A percentile compares a stretch with the other conserved stretches of the same genome.
Evolutionary conservation across 2,329 filamentous ascomycete species (phyloP).

Genomic region (Xylariomycetidae sp.): DNA sequence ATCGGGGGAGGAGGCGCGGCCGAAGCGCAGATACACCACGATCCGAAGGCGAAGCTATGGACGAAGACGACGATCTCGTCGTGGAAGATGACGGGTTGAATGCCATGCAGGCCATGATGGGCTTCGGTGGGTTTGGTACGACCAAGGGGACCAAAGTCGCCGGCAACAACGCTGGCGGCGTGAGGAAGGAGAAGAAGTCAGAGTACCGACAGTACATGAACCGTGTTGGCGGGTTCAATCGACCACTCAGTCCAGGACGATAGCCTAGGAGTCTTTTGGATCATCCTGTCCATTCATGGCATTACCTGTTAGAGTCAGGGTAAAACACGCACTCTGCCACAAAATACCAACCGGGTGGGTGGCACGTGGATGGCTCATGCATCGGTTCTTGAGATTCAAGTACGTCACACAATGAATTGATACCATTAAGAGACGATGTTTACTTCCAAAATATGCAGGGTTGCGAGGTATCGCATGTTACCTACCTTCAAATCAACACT

Average conservation of each 20-base stretch:
- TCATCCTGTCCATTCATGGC: background rate
- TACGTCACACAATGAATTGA: too few relatives aligned
- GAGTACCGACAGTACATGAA: constrained; percentile 98
- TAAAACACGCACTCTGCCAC: too few relatives aligned
- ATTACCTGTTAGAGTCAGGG: too few relatives aligned
- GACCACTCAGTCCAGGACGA: constrained; percentile 60
- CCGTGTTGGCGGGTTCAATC: constrained; percentile 74
- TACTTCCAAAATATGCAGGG: too few relatives aligned
- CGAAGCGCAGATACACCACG: constrained; percentile 8
- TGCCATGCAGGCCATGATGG: constrained; percentile 82
- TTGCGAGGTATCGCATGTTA: too few relatives aligned
- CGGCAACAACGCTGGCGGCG: constrained; percentile 78
- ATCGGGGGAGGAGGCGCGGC: constrained; percentile 19
- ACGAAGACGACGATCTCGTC: constrained; percentile 36
- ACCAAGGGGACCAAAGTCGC: constrained; percentile 87
- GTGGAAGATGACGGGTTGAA: constrained; percentile 64
- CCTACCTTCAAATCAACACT: too few relatives aligned
- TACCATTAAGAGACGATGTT: too few relatives aligned
- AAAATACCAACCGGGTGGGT: too few relatives aligned
- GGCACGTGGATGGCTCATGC: too few relatives aligned
- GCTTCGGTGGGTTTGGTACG: constrained; percentile 77
- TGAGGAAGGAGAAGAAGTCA: constrained; percentile 89
- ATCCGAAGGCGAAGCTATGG: constrained; percentile 21
- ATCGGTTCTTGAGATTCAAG: too few relatives aligned
- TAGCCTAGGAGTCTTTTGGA: constrained; percentile 6